A percentile compares a stretch with the other conserved stretches of the same genome.
These are phyloP conservation scores for rapeseed (Brassica napus) DNA, from an alignment of 345 rosid species.

Conservation along the genomic window DNA sequence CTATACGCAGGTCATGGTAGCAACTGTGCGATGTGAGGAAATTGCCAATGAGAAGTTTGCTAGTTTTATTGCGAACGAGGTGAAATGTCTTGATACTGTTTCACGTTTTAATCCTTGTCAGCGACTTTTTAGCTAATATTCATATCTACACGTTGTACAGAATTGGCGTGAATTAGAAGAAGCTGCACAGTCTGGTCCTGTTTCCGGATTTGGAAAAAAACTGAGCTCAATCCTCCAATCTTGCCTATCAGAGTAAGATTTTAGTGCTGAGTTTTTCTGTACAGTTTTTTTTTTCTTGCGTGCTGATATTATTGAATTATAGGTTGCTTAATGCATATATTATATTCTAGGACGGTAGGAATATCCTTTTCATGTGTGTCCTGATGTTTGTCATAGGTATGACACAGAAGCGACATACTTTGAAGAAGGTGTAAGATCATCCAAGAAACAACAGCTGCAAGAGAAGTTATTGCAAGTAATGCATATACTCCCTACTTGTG, in stretches of 20 bases:
- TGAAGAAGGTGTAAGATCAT: constrained; percentile 87
- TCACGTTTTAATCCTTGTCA: background rate
- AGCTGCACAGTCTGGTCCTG: constrained; percentile 65
- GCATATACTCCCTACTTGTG: constrained; percentile 23
- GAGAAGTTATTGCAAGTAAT: constrained; percentile 88
- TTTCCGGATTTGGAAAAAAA: constrained; percentile 80
- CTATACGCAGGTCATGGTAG: constrained; percentile 88
- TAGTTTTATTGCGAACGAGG: constrained; percentile 69
- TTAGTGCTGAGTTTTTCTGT: background rate
- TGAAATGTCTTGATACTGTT: constrained; percentile 24
- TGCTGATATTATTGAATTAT: background rate
- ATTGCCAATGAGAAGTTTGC: constrained; percentile 79
- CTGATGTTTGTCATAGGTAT: constrained; percentile 53
- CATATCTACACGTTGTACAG: background rate
- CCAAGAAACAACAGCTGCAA: constrained; percentile 83
- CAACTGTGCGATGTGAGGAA: constrained; percentile 98
- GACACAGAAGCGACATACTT: constrained; percentile 82
- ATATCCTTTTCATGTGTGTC: constrained; percentile 14
- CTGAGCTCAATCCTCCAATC: constrained; percentile 58
- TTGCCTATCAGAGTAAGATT: constrained; percentile 66
- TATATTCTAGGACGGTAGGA: background rate
- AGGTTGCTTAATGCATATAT: background rate
- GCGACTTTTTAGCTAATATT: constrained; percentile 6
- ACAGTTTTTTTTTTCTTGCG: background rate
- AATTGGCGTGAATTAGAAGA: constrained; percentile 65